Percentiles rank a stretch among this genome's conserved stretches.
These are phyloP conservation scores for Pseudotulostoma volvatum DNA, from an alignment of 495 filamentous ascomycete genomes.

Conservation along the genomic window DNA sequence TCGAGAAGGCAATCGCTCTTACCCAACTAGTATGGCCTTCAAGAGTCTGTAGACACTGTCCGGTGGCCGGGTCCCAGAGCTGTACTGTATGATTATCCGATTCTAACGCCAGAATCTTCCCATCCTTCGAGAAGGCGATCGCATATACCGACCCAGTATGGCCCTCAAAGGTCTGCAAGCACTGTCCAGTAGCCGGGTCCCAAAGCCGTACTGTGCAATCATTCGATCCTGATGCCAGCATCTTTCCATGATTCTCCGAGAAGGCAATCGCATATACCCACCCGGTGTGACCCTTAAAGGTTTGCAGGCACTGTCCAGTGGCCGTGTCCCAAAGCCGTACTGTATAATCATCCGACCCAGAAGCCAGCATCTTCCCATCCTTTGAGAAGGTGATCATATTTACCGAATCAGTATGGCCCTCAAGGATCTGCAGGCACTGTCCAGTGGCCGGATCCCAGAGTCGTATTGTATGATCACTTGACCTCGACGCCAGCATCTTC, in stretches of 20 bases:
- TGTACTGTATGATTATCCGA: constrained; percentile 1
- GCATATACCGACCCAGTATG: background rate
- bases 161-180: constrained; percentile 1
- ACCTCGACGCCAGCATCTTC: constrained; percentile 4
- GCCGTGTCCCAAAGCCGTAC: constrained; percentile 14
- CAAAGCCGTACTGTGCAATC: constrained; percentile 5
- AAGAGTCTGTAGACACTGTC: constrained; percentile 2
- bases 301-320: constrained; percentile 10
- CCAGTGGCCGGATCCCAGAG: constrained; percentile 6
- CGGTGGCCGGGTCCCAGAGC: constrained; percentile 3
- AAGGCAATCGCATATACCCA: constrained; percentile 4
- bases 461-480: background rate
- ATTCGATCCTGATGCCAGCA: constrained; percentile 4
- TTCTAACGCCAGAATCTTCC: background rate
- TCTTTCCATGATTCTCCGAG: constrained; percentile 4
- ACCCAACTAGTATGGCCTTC: constrained; percentile 4
- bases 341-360: constrained; percentile 17
- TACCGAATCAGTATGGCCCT: constrained; percentile 18
- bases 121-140: constrained; percentile 2
- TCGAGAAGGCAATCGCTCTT: constrained; percentile 18
- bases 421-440: constrained; percentile 7
- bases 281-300: constrained; percentile 10
- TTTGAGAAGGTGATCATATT: constrained; percentile 16
- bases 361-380: constrained; percentile 15
- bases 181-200: background rate